A percentile compares a stretch with the other conserved stretches of the same genome.
These are phyloP conservation scores for Chalciporus pseudorubinellus DNA, from an alignment of 768 basidiomycete species.

Conservation along the genomic window DNA sequence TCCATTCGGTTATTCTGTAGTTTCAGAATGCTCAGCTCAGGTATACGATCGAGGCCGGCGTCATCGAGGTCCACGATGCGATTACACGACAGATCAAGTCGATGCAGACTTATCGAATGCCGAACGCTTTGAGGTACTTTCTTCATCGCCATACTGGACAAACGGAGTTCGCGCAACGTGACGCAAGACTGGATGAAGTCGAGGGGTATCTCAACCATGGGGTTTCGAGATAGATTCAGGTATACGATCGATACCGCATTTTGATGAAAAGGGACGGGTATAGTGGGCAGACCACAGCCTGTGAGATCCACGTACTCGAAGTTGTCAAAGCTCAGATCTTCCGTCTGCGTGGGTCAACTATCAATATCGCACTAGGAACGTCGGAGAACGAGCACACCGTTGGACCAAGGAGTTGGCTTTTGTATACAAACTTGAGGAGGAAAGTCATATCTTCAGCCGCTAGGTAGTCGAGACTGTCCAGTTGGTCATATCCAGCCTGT, in stretches of 20 bases:
- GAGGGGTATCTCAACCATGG: constrained; percentile 92
- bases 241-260: constrained; percentile 81
- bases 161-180: constrained; percentile 76
- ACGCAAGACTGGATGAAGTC: constrained; percentile 93
- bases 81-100: constrained; percentile 89
- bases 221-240: constrained; percentile 89
- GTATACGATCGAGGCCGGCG: constrained; percentile 75
- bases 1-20: constrained; percentile 92
- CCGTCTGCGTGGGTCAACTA: constrained; percentile 48
- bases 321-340: constrained; percentile 65
- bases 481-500: constrained; percentile 84
- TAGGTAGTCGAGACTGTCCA: constrained; percentile 76
- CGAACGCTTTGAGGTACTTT: constrained; percentile 84
- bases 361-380: not conserved
- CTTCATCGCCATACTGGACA: constrained; percentile 93
- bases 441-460: constrained; percentile 79
- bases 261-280: constrained; percentile 83
- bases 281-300: constrained; percentile 75
- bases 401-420: constrained; percentile 66
- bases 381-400: constrained; percentile 43
- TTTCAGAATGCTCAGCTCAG: constrained; percentile 62
- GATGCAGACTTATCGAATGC: constrained; percentile 66
- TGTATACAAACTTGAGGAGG: constrained; percentile 87
- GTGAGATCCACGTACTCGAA: constrained; percentile 83
- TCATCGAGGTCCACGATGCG: constrained; percentile 87